Percentiles rank a stretch among this genome's conserved stretches.
These are phyloP conservation scores for Chalaropsis thielavioides DNA, from an alignment of 2,329 filamentous ascomycete species.

Conservation along the genomic window DNA sequence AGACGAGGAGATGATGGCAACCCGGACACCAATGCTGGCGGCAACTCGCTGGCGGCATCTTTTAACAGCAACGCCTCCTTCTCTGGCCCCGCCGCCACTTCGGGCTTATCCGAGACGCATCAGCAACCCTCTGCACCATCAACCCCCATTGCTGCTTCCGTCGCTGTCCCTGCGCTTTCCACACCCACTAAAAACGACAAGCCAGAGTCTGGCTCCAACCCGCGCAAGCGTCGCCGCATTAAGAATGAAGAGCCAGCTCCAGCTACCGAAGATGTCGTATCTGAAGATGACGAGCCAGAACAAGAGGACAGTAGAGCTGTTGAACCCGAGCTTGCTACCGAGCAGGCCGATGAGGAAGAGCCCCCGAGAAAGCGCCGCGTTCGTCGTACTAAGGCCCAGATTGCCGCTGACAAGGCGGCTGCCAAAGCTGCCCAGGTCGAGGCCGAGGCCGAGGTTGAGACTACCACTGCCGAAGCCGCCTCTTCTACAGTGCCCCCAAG, in stretches of 20 bases:
- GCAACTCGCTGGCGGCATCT: slow-evolving; percentile 23
- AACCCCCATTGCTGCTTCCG: neutral
- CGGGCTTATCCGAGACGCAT: neutral
- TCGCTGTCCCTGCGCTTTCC: neutral
- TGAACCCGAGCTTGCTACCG: slow-evolving; percentile 20
- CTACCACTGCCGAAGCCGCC: neutral
- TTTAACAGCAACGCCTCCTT: slow-evolving; percentile 24
- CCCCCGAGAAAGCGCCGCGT: slow-evolving; percentile 25
- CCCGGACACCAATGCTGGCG: slow-evolving; percentile 22
- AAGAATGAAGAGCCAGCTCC: slow-evolving; percentile 8
- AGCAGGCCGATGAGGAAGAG: slow-evolving; percentile 24
- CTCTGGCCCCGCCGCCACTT: neutral
- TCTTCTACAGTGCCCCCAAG: neutral
- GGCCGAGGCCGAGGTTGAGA: neutral
- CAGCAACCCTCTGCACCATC: neutral
- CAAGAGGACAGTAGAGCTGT: slow-evolving; percentile 19
- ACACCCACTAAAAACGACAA: slow-evolving; percentile 3
- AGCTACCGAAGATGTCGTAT: neutral
- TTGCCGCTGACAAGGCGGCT: slow-evolving; percentile 13
- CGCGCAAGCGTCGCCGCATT: slow-evolving; percentile 14
- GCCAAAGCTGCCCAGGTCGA: slow-evolving; percentile 8
- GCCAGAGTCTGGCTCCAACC: neutral
- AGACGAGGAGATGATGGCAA: slow-evolving; percentile 25
- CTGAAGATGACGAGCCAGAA: neutral
- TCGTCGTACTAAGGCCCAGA: slow-evolving; percentile 13